Evolutionary conservation across 2,329 filamentous ascomycete genomes (phyloP).

Genomic region (Penicillium sumatraense): DNA sequence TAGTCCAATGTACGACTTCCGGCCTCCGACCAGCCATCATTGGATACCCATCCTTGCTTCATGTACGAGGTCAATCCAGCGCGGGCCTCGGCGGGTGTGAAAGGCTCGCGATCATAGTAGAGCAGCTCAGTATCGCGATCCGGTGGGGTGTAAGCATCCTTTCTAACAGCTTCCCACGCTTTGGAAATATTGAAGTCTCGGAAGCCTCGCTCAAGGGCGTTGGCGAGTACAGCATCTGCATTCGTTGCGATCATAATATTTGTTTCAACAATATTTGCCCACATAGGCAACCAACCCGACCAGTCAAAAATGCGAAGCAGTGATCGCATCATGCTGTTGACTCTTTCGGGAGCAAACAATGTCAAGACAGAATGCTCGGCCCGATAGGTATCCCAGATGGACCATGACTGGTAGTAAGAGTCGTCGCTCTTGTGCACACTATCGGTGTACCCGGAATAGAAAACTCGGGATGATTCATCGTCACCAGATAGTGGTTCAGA

Average conservation of each 20-base stretch:
- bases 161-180: slow-evolving; percentile 51
- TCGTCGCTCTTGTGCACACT: slow-evolving; percentile 47
- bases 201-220: slow-evolving; percentile 51
- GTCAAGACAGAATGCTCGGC: slow-evolving; percentile 54
- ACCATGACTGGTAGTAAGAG: slow-evolving; percentile 57
- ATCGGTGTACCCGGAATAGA: slow-evolving; percentile 55
- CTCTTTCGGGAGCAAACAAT: slow-evolving; percentile 52
- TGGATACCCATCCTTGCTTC: slow-evolving; percentile 52
- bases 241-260: slow-evolving; percentile 59
- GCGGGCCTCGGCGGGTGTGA: slow-evolving; percentile 52
- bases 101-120: slow-evolving; percentile 54
- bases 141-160: slow-evolving; percentile 52
- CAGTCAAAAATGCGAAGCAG: slow-evolving; percentile 53
- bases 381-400: slow-evolving; percentile 56
- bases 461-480: slow-evolving; percentile 29
- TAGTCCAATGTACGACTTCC: slow-evolving; percentile 55
- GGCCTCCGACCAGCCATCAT: slow-evolving; percentile 54
- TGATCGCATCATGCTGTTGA: slow-evolving; percentile 54
- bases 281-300: slow-evolving; percentile 54
- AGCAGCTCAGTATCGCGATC: slow-evolving; percentile 50
- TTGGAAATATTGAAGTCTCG: slow-evolving; percentile 47
- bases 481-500: slow-evolving; percentile 46
- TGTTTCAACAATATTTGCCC: slow-evolving; percentile 56
- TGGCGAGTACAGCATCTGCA: slow-evolving; percentile 54
- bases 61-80: slow-evolving; percentile 53